Evolutionary conservation across 1,139 yeast species (phyloP).

Genomic region (Yamadazyma friedrichii): DNA sequence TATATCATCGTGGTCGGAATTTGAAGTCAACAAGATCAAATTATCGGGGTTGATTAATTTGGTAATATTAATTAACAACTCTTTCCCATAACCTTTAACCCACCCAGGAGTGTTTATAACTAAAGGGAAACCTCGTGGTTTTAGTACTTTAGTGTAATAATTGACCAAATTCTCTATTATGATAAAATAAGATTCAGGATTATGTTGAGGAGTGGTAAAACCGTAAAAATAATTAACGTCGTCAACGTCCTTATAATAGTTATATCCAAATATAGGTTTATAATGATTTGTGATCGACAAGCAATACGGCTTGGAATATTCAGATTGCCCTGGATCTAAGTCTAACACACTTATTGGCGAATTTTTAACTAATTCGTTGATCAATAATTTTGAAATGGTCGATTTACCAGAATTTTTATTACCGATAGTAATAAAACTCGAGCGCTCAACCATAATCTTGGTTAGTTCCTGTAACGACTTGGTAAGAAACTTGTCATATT

Average conservation of each 20-base stretch:
- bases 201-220: constrained; percentile 67
- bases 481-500: constrained; percentile 7
- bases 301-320: constrained; percentile 70
- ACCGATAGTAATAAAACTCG: constrained; percentile 34
- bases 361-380: constrained; percentile 36
- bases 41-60: constrained; percentile 51
- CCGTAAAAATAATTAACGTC: constrained; percentile 58
- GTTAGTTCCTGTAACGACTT: constrained; percentile 5
- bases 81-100: constrained; percentile 86
- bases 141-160: constrained; percentile 24
- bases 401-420: constrained; percentile 84
- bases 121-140: constrained; percentile 40
- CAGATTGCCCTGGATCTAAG: constrained; percentile 91
- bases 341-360: constrained; percentile 55
- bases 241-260: constrained; percentile 13
- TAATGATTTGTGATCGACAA: constrained; percentile 43
- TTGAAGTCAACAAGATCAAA: constrained; percentile 37
- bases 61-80: constrained; percentile 54
- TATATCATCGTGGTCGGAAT: constrained; percentile 20
- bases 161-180: constrained; percentile 44
- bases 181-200: constrained; percentile 56
- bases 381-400: constrained; percentile 57
- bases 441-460: constrained; percentile 13
- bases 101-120: constrained; percentile 89
- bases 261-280: constrained; percentile 27